Conservation (phyloP, 148 eudicot genomes). For the Cornus controversa region DNA sequence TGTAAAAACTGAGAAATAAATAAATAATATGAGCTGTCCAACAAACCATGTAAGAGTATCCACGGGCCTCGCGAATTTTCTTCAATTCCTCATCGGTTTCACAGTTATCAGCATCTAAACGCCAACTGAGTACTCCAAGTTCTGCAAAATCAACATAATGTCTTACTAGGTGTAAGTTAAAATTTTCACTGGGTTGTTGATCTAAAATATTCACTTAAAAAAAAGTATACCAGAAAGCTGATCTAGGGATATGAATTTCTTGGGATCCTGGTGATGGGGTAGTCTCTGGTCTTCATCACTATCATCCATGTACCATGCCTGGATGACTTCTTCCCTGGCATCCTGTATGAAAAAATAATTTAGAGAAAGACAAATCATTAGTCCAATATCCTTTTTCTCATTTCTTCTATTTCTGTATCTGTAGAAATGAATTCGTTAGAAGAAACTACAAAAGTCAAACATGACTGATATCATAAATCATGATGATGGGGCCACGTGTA, state of each 20-base stretch:
- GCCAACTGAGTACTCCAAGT: conserved; percentile 91
- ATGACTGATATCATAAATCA: neutral
- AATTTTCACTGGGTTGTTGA: neutral
- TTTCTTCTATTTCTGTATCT: no score
- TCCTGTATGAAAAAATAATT: conserved; percentile 43
- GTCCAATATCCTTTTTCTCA: neutral
- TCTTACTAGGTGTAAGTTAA: neutral
- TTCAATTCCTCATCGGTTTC: conserved; percentile 89
- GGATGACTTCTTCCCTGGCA: conserved; percentile 73
- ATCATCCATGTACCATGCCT: conserved; percentile 99
- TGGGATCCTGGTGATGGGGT: conserved; percentile 78
- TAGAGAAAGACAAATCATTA: neutral
- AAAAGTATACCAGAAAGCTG: conserved; percentile 53
- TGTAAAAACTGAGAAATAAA: neutral
- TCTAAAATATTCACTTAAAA: neutral
- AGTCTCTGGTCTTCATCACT: conserved; percentile 87
- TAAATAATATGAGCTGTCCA: conserved; percentile 10
- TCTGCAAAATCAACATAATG: conserved; percentile 32
- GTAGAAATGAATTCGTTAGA: no score
- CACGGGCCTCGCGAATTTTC: conserved; percentile 80
- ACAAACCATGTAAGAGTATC: conserved; percentile 83
- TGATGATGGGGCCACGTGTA: neutral
- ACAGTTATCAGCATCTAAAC: conserved; percentile 84
- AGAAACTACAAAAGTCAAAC: no score
- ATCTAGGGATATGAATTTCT: conserved; percentile 79